These are phyloP conservation scores for Solanum habrochaites DNA, from an alignment of 257 asterid genomes.

Conservation along the genomic window DNA sequence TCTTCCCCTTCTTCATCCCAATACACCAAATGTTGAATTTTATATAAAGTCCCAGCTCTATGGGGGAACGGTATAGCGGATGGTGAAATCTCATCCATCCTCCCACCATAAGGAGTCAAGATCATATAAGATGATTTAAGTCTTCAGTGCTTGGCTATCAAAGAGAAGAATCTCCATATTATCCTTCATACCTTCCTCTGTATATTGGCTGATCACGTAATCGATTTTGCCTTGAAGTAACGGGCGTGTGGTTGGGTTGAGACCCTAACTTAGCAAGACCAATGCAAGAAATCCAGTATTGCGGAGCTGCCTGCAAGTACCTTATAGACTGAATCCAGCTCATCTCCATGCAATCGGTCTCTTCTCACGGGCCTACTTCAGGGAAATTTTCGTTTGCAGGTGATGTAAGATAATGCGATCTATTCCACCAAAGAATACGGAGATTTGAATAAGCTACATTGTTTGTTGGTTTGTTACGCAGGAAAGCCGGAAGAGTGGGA, in stretches of 20 bases:
- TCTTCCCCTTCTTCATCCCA: not conserved
- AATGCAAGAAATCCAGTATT: not conserved
- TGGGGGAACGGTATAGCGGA: not conserved
- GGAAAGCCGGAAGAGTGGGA: too few species aligned
- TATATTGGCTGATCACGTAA: not conserved
- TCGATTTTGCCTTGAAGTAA: conserved; percentile 3
- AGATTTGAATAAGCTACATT: not conserved
- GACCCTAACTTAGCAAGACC: not conserved
- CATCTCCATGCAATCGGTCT: not conserved
- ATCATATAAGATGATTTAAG: not conserved
- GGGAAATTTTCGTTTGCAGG: not conserved
- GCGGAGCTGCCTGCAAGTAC: not conserved
- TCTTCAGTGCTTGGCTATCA: too few species aligned
- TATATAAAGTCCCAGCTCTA: not conserved
- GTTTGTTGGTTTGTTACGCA: not conserved
- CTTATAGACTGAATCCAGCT: not conserved
- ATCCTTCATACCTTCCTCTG: not conserved
- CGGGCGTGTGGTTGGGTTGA: not conserved
- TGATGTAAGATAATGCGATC: not conserved
- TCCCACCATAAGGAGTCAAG: conserved; percentile 1
- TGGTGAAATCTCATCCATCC: not conserved
- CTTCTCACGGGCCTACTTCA: not conserved
- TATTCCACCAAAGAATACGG: not conserved
- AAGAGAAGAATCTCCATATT: not conserved
- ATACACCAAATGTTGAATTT: not conserved